These are phyloP conservation scores for Ceratocystis cacaofunesta DNA, from an alignment of 2,329 filamentous ascomycete genomes.

Conservation along the genomic window DNA sequence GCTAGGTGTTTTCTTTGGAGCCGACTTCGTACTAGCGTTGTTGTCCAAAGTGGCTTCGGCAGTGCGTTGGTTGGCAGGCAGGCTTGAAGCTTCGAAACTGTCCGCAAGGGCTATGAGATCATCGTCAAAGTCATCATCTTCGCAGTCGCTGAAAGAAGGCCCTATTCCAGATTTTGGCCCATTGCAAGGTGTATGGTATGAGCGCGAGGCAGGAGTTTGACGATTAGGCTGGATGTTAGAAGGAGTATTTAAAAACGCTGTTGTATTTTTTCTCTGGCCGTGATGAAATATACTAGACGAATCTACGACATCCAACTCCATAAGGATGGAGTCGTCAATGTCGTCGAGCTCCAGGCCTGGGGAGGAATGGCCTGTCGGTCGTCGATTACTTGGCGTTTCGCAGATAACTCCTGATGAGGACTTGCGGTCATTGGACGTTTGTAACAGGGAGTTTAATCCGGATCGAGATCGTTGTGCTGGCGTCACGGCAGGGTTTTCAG, in stretches of 20 bases:
- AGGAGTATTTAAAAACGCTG: background rate
- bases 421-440: background rate
- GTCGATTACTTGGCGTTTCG: background rate
- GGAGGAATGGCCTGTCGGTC: background rate
- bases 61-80: conserved; percentile 27
- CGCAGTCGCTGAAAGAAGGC: conserved; percentile 16
- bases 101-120: conserved; percentile 18
- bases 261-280: background rate
- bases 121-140: conserved; percentile 15
- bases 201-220: background rate
- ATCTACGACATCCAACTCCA: conserved; percentile 11
- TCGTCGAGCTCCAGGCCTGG: conserved; percentile 5
- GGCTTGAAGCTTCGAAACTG: conserved; percentile 22
- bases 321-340: conserved; percentile 14
- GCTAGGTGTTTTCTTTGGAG: conserved; percentile 21
- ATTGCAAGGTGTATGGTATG: background rate
- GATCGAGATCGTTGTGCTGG: background rate
- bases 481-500: background rate
- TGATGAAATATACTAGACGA: background rate
- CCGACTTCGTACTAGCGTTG: conserved; percentile 27
- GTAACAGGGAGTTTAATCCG: background rate
- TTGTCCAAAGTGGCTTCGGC: conserved; percentile 3
- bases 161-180: background rate
- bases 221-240: background rate
- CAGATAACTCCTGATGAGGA: background rate